These are phyloP conservation scores for Camellia sinensis DNA, from an alignment of 148 eudicot genomes.

Conservation along the genomic window DNA sequence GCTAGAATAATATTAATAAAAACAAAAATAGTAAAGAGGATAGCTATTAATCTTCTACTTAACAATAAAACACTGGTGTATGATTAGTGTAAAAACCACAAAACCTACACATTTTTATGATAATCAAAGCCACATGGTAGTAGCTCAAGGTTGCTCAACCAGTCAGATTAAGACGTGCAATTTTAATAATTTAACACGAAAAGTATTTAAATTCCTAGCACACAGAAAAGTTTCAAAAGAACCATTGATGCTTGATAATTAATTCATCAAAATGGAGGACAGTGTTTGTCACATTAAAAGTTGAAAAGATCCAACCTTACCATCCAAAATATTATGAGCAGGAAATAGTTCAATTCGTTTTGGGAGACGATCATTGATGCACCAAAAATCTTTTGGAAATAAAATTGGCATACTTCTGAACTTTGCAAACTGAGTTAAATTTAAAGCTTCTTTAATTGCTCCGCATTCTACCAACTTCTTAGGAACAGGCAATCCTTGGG, in stretches of 20 bases:
- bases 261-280: neutral
- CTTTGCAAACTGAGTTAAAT: conserved; percentile 43
- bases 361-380: conserved; percentile 37
- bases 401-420: conserved; percentile 49
- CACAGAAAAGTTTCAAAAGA: neutral
- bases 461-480: conserved; percentile 43
- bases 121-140: neutral
- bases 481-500: conserved; percentile 64
- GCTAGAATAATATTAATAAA: neutral
- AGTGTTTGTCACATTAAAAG: neutral
- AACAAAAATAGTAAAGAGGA: neutral
- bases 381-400: conserved; percentile 71
- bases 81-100: neutral
- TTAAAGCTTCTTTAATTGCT: conserved; percentile 48
- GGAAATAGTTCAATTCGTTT: conserved; percentile 43
- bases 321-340: conserved; percentile 43
- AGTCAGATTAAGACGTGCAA: neutral
- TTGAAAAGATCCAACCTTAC: conserved; percentile 26
- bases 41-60: neutral
- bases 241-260: neutral
- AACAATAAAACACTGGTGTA: neutral
- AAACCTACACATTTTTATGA: neutral
- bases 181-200: neutral
- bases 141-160: neutral
- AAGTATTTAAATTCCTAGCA: conserved; percentile 5